These are phyloP conservation scores for Ceratocystis albifundus DNA, from an alignment of 2,329 filamentous ascomycete species.

Conservation along the genomic window DNA sequence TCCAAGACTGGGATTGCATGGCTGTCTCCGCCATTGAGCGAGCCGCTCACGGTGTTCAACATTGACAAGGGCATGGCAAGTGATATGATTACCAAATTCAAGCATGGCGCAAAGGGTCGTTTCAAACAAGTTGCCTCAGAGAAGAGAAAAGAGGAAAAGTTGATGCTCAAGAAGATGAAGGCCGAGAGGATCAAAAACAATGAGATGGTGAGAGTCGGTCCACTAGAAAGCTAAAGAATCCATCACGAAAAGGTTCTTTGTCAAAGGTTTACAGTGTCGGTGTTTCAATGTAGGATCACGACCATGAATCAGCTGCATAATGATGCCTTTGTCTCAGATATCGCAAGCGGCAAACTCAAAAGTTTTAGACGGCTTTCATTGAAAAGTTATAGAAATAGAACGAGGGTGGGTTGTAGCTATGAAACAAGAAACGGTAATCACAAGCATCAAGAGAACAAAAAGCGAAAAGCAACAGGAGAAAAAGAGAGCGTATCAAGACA, in stretches of 20 bases:
- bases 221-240: conserved; percentile 26
- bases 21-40: conserved; percentile 20
- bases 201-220: conserved; percentile 47
- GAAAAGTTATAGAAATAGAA: too few species aligned
- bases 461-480: conserved; percentile 25
- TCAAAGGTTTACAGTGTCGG: too few species aligned
- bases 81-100: conserved; percentile 89
- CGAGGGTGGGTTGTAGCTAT: too few species aligned
- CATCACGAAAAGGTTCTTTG: background rate
- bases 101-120: conserved; percentile 62
- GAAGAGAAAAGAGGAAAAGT: conserved; percentile 38
- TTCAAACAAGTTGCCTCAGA: conserved; percentile 44
- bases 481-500: conserved; percentile 12
- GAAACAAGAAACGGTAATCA: background rate
- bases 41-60: conserved; percentile 42
- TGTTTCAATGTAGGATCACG: too few species aligned
- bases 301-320: too few species aligned
- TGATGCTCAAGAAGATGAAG: conserved; percentile 30
- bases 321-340: too few species aligned
- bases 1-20: background rate
- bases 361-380: too few species aligned
- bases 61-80: conserved; percentile 69
- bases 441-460: background rate
- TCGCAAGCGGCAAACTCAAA: too few species aligned
- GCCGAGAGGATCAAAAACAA: conserved; percentile 34